phyloP scores from a whole-genome alignment of 768 basidiomycete species.

The Leccinellum albellum region DNA sequence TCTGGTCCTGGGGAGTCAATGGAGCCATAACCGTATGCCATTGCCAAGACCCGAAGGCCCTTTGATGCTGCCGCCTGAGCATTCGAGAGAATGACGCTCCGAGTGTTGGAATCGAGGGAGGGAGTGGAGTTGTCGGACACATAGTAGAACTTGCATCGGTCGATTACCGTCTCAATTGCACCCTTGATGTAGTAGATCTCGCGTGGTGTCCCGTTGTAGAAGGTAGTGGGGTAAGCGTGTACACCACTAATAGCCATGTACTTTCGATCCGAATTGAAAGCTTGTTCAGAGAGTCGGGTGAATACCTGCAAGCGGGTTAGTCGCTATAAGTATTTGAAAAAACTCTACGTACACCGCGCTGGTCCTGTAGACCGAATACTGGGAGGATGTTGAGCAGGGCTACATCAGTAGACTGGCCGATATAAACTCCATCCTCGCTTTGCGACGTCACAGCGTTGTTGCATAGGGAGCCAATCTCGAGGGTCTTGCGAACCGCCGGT shows the following conservation, averaged over 20 bases:
- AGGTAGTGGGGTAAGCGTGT: conserved; percentile 37
- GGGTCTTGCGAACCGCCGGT: conserved; percentile 65
- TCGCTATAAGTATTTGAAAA: neutral
- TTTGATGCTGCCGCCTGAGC: conserved; percentile 69
- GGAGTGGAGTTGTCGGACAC: conserved; percentile 89
- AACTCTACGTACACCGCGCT: conserved; percentile 53
- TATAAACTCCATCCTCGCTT: conserved; percentile 67
- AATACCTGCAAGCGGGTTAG: conserved; percentile 46
- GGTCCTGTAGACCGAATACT: conserved; percentile 63
- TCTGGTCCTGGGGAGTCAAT: conserved; percentile 37
- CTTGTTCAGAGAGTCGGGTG: conserved; percentile 68
- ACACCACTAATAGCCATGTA: conserved; percentile 88
- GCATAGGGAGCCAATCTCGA: conserved; percentile 84
- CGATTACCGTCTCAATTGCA: conserved; percentile 82
- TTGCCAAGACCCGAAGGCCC: conserved; percentile 84
- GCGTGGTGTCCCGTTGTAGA: conserved; percentile 36
- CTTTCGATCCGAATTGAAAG: conserved; percentile 93
- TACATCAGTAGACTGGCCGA: conserved; percentile 92
- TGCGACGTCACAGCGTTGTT: conserved; percentile 73
- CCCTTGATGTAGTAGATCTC: conserved; percentile 93
- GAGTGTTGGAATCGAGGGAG: conserved; percentile 63
- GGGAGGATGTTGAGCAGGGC: conserved; percentile 80
- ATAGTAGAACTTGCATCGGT: conserved; percentile 85
- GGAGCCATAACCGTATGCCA: conserved; percentile 82
- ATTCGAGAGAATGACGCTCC: conserved; percentile 62